A percentile compares a stretch with the other conserved stretches of the same genome.
These are phyloP conservation scores for Narthecium ossifragum DNA, from an alignment of 106 monocot genomes.

Conservation along the genomic window DNA sequence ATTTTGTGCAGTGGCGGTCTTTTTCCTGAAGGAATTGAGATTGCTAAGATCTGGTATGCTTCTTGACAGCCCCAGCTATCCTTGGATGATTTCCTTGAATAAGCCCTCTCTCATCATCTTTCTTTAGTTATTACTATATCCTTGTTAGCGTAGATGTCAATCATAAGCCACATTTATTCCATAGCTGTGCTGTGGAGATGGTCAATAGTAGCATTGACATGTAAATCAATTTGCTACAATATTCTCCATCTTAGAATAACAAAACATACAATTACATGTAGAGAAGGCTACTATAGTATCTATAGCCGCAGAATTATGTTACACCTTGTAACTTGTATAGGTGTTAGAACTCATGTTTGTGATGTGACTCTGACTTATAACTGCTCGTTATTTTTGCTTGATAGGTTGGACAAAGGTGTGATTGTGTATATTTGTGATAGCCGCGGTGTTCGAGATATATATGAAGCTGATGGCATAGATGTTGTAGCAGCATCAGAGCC, in stretches of 20 bases:
- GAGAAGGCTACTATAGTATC: too few species aligned
- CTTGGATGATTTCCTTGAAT: too few species aligned
- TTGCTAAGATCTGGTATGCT: conserved; percentile 90
- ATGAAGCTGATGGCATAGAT: conserved; percentile 71
- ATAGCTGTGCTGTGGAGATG: too few species aligned
- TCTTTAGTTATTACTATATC: too few species aligned
- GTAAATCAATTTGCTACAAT: too few species aligned
- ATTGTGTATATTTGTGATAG: conserved; percentile 98
- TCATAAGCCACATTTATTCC: too few species aligned
- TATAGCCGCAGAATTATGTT: too few species aligned
- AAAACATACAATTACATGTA: too few species aligned
- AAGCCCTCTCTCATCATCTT: too few species aligned
- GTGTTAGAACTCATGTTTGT: conserved; percentile 3
- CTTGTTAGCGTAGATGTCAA: too few species aligned
- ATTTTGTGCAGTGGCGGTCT: conserved; percentile 82
- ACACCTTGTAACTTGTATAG: not conserved
- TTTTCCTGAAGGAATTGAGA: conserved; percentile 98
- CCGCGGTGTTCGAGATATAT: conserved; percentile 93
- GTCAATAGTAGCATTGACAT: too few species aligned
- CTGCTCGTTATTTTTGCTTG: conserved; percentile 9
- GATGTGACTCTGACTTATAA: not conserved
- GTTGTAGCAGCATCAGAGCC: conserved; percentile 76
- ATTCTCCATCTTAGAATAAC: too few species aligned
- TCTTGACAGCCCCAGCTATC: conserved; percentile 2
- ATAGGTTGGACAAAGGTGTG: conserved; percentile 95